phyloP scores from a whole-genome alignment of 768 basidiomycete species.

The Tulasnella sp. region DNA sequence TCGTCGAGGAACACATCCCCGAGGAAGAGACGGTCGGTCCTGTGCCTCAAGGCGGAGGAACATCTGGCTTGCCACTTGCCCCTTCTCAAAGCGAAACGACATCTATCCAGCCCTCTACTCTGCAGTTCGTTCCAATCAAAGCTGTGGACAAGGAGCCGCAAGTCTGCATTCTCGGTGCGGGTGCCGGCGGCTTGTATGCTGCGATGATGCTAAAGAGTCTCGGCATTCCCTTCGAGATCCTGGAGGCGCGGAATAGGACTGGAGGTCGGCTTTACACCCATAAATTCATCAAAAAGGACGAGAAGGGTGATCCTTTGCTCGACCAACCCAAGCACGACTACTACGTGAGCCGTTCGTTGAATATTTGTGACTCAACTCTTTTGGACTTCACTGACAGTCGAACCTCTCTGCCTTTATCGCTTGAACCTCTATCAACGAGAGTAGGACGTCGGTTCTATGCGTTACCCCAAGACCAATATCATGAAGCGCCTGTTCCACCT shows the following conservation, averaged over 20 bases:
- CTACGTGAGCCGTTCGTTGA: too few species aligned
- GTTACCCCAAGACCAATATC: slow-evolving; percentile 4
- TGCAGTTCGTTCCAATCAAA: not conserved
- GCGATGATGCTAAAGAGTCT: slow-evolving; percentile 37
- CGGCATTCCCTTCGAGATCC: slow-evolving; percentile 34
- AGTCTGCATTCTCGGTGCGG: slow-evolving; percentile 32
- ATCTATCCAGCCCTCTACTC: not conserved
- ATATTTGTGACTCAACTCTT: too few species aligned
- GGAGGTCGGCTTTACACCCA: slow-evolving; percentile 40
- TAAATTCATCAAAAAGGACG: slow-evolving; percentile 24
- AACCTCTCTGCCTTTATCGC: not conserved
- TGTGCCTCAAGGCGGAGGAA: too few species aligned
- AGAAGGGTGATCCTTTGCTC: too few species aligned
- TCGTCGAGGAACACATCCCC: not conserved
- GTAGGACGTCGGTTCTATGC: slow-evolving; percentile 23
- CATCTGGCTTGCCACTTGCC: too few species aligned
- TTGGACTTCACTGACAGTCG: not conserved
- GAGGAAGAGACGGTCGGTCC: not conserved
- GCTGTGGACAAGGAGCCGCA: slow-evolving; percentile 22
- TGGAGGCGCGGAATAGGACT: slow-evolving; percentile 33
- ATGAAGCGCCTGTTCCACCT: slow-evolving; percentile 20
- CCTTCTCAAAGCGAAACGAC: not conserved
- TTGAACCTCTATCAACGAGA: too few species aligned
- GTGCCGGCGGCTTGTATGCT: slow-evolving; percentile 31
- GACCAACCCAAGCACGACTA: slow-evolving; percentile 26